These are phyloP conservation scores for Urostyla sp. DNA, from an alignment of 73 alveolate genomes.

Conservation along the genomic window DNA sequence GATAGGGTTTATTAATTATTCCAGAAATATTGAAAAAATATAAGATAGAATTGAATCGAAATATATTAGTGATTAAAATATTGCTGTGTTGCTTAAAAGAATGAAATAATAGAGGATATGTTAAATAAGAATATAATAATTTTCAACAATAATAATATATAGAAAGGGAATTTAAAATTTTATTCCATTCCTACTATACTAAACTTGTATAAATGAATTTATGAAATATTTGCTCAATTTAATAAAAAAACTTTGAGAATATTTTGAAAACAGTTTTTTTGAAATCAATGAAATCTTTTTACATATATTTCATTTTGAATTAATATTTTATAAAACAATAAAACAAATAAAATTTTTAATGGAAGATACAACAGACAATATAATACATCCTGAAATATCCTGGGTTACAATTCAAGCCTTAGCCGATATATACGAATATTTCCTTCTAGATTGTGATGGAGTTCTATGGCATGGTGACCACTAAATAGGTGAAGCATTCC, in stretches of 20 bases:
- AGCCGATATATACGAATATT: constrained; percentile 18
- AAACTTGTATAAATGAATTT: too few relatives aligned
- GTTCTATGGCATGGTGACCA: constrained; percentile 28
- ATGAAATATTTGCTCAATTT: background rate
- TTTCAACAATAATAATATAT: too few relatives aligned
- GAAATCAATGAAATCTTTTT: background rate
- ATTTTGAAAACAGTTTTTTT: background rate
- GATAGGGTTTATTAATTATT: too few relatives aligned
- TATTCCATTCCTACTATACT: too few relatives aligned
- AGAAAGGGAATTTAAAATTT: too few relatives aligned
- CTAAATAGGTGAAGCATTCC: background rate
- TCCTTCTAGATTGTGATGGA: constrained; percentile 36
- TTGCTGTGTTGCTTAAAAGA: too few relatives aligned
- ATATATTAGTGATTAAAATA: too few relatives aligned
- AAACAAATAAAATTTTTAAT: background rate
- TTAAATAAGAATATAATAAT: too few relatives aligned
- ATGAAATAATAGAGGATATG: too few relatives aligned
- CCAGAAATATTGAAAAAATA: too few relatives aligned
- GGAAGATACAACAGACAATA: background rate
- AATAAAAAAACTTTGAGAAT: background rate
- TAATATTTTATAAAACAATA: background rate
- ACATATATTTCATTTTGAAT: background rate
- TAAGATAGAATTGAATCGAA: too few relatives aligned
- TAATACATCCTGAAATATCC: too few relatives aligned
- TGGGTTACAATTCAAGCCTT: background rate